Base-by-base conservation (phyloP, 768 basidiomycete genomes). In the Boletus sp. region DNA sequence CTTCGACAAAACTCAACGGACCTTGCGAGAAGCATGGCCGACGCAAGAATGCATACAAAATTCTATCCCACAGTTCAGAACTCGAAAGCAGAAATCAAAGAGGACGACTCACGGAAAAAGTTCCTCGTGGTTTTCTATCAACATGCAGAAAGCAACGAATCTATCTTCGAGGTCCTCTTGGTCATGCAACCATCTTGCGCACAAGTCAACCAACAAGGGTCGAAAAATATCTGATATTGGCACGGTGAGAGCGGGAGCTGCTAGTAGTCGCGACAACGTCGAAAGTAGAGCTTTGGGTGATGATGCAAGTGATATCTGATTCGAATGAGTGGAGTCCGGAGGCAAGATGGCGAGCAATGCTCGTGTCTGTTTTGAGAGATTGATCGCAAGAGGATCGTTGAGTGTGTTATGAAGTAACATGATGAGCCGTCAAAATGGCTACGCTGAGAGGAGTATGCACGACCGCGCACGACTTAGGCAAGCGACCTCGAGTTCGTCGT, bases 181-280 rank as follows among this genome's bases (percentile, higher is more conserved):
- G 19, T 76, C 72, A n/a, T 85, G 74, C 39, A 95, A 66, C 93
- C 92, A 97, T 63, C 89, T 72, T 4, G 88, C 88, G 63, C 85
- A 86, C 25, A 98, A 72, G 69, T 96, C 90, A 27, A 88, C 62
- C 37, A 93, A 68, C 49, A 98, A 70, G 4, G 95, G 94, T 56
- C 88, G 75, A 72, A 89, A 98, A 11, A 79, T 58, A 7, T 73
- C 75, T 19, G 88, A 82, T 55, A 98, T 76, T 13, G 74, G 63
- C 30, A 79, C 63, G 0, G 92, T 92, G 40, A 87, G 77, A 11
- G 82, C 77, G 9, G 89, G 85, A 17, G 75, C 65, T 0, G 81
- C 73, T 14, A 93, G 76, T 8, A 89, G 70, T 30, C 72, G 66
- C 6, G 92, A 88, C 35, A 94, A 72, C 0, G 72, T 75, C 32